Evolutionary conservation across 1,139 yeast genomes (phyloP), one percentile per base, ranked within the genome.

Genomic region (Yamadazyma membranifaciens): DNA sequence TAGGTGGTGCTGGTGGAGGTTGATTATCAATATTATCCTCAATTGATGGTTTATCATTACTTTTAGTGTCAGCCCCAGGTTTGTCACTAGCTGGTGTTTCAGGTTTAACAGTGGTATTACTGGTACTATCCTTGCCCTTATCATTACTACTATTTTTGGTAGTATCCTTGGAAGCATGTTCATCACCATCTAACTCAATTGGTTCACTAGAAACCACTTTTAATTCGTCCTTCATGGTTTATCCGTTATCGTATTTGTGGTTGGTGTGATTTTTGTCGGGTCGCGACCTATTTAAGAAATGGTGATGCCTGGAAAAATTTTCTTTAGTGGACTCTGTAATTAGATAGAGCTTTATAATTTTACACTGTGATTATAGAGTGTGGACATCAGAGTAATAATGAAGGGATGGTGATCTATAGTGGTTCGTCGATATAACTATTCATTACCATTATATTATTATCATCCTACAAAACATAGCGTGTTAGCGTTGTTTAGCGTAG

Each of bases 1-100:
- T 74, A 14, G 80, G 71, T 3, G 95, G 95, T 48, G 72, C 76
- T n/a, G 84, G 77, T 4, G 95, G 95, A 10, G 83, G 77, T 2
- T 55, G 56, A 38, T 55, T 64, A 24, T 51, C 46, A 24, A 37
- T 46, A 28, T 44, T 48, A 13, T 37, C 38, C 22, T 40, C 40
- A 7, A 7, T 20, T 20, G 24, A 7, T 7, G 24, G 24, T 7
- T 20, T 20, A 12, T 22, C 42, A 4, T 40, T 34, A 7, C 42
- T 7, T 20, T 5, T 7, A 20, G 24, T 7, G 24, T 20, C 24
- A 7, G 7, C 24, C 24, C 38, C 33, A 10, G 42, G 33, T 22
- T 33, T 33, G 9, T 43, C 31, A 22, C n/a, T 48, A 12, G 40
- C 41, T 16, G 25, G 38, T 33, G 35, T 37, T 26, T 39, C 36